Evolutionary conservation across 179 eudicot genomes (phyloP), one percentile per base, ranked within the genome.

Genomic region (Silene coronaria): DNA sequence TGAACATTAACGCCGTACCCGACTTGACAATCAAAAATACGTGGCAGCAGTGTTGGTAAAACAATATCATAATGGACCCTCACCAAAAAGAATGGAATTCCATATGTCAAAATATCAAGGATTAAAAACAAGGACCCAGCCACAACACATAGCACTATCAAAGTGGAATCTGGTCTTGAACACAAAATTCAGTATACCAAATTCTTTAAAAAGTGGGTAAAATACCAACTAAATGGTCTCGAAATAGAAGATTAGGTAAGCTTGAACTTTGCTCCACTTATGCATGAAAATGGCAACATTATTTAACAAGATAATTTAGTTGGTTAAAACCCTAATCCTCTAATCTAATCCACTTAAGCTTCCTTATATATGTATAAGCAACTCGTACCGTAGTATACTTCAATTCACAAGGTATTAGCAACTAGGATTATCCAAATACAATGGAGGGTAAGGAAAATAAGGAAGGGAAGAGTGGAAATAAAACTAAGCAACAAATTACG

Each of bases 401-500:
- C 75, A 62, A 17, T 36, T 74, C 38, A 65, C 6, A 70, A 67
- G 27, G 42, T 22, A 70, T 26, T 14, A 70, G 22, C 51, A 32
- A 27, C 11, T 48, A 66, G 13, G 38, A 5, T 23, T 46, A 75
- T 53, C 59, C 2, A 53, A 53, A 53, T 72, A 75, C 46, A 70
- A 90, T 88, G 92, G 88, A 76, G 76, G 86, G 79, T 38, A 72
- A 76, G 57, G 71, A 79, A 70, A 72, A 60, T 36, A 78, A 78
- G 2, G 78, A 79, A 64, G 46, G 32, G 45, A 71, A 61, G 51
- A 73, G 70, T 27, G 77, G 73, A 71, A 82, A 75, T 80, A 82
- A 80, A 79, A 77, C 72, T 60, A 83, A 76, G 83, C 96, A 89
- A 73, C 79, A 83, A 21, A 80, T 88, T 24, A 87, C 91, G 12